Evolutionary conservation across 345 rosid genomes (phyloP), one percentile per base, ranked within the genome.

Genomic region (Eucalyptus sp.): DNA sequence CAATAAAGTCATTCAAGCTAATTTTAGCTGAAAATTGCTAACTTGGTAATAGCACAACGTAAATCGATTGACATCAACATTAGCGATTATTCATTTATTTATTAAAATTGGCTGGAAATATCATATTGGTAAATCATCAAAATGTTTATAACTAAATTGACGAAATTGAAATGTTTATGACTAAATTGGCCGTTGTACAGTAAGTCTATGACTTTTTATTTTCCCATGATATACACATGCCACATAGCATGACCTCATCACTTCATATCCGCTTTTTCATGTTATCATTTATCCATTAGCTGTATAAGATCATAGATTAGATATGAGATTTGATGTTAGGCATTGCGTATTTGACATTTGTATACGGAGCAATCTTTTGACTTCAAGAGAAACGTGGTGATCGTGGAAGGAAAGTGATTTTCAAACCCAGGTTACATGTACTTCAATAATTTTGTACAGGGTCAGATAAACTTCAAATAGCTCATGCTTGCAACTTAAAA

Each of bases 41-140:
- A 29, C 1, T 3, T n/a, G 18, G 2, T 14, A 13, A 1, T 6
- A 13, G 16, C 6, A 7, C 4, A 12, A 27, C 0, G 6, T 3
- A 27, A 2, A 13, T 5, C 7, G 29, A 11, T 2, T 27, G 7
- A 6, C 4, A 2, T n/a, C 71, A 1, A 62, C 2, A 3, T 62
- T 14, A 64, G 17, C 1, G 8, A 25, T 58, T 11, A 33, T 33
- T 33, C 3, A 2, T 49, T 48, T n/a, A 29, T 29, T 13, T 13
- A 7, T 64, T 37, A 64, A 64, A 64, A 64, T 58, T 64, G 16
- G 8, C 3, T 64, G 3, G 1, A 29, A 64, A 4, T 5, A 64
- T 0, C 7, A 7, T 5, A 64, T n/a, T 64, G 33, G 8, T 16
- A 29, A 29, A 64, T 13, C 37, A 2, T 64, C 6, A 25, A 25